Evolutionary conservation across 805 yeast genomes (phyloP).

Genomic region (Kazachstania psychrophila): DNA sequence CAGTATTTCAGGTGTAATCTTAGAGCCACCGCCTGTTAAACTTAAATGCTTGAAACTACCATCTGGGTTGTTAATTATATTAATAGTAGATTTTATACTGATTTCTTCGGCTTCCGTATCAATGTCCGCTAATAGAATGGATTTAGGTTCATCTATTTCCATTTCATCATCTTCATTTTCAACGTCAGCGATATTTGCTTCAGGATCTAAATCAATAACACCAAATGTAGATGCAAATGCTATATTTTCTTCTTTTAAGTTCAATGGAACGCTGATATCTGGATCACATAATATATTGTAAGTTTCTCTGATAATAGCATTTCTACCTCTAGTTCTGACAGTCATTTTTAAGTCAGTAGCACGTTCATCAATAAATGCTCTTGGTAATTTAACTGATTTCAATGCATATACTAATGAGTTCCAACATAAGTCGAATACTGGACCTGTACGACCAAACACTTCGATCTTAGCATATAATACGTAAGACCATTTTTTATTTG

Average conservation of each 20-base stretch:
- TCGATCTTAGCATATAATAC: constrained; percentile 65
- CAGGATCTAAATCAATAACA: constrained; percentile 37
- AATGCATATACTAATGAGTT: constrained; percentile 58
- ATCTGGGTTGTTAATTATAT: constrained; percentile 28
- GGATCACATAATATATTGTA: constrained; percentile 53
- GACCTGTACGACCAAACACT: constrained; percentile 75
- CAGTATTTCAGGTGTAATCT: constrained; percentile 40
- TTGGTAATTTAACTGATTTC: constrained; percentile 51
- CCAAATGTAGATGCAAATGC: constrained; percentile 51
- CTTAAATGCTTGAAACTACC: constrained; percentile 36
- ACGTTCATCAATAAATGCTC: constrained; percentile 56
- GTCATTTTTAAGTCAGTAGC: constrained; percentile 45
- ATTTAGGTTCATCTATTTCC: constrained; percentile 23
- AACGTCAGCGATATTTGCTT: constrained; percentile 23
- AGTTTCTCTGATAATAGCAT: constrained; percentile 39
- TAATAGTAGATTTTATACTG: constrained; percentile 45
- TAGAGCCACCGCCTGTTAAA: constrained; percentile 41
- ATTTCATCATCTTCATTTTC: constrained; percentile 19
- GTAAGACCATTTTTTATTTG: constrained; percentile 42
- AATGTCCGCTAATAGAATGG: constrained; percentile 56
- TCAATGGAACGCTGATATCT: constrained; percentile 31
- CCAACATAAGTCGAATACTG: constrained; percentile 70
- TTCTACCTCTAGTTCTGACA: constrained; percentile 42
- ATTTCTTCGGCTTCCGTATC: constrained; percentile 82
- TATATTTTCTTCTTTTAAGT: constrained; percentile 31